Evolutionary conservation across 2,329 filamentous ascomycete species (phyloP).

Genomic region (Endoconidiophora laricicola): DNA sequence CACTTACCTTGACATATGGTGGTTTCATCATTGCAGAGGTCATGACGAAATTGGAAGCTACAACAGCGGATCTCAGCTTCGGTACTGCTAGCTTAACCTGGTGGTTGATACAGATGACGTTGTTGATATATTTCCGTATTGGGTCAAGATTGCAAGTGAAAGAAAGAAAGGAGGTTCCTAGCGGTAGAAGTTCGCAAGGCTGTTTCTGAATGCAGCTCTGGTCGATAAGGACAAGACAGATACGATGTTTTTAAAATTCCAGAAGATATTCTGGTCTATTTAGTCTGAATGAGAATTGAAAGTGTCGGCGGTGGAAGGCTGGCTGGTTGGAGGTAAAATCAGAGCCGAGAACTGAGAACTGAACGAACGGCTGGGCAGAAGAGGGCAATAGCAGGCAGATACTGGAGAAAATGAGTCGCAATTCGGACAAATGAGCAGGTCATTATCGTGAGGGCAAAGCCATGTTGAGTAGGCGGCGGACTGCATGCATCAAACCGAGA

Average conservation of each 20-base stretch:
- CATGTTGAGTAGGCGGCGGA: conserved; percentile 6
- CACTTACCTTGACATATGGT: conserved; percentile 58
- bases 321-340: background rate
- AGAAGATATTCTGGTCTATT: too few species aligned
- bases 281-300: too few species aligned
- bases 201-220: too few species aligned
- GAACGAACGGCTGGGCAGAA: background rate
- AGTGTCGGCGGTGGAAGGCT: background rate
- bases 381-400: background rate
- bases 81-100: too few species aligned
- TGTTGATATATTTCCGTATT: too few species aligned
- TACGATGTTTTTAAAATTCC: too few species aligned
- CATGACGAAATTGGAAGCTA: conserved; percentile 21
- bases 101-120: too few species aligned
- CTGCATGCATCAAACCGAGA: conserved; percentile 4
- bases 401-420: conserved; percentile 12
- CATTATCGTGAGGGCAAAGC: conserved; percentile 11
- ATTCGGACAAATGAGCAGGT: conserved; percentile 1
- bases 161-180: background rate
- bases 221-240: too few species aligned
- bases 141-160: too few species aligned
- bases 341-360: background rate
- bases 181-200: background rate
- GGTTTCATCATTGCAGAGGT: conserved; percentile 34
- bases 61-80: too few species aligned